Conservation (phyloP, 169 alveolate species). For the Plasmodium adleri region DNA sequence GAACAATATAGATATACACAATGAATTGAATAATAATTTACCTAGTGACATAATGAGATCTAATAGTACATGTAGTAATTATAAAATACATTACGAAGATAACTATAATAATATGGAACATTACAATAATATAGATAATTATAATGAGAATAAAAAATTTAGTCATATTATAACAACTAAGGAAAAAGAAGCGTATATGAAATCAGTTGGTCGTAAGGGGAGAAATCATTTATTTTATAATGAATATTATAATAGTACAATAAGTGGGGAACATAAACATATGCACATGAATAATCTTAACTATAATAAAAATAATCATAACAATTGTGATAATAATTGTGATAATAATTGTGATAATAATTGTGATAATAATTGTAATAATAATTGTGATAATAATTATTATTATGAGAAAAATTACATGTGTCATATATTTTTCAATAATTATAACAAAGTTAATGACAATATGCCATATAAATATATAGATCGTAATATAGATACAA, state of each 20-base stretch:
- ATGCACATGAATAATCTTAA: constrained; percentile 7
- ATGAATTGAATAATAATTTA: too few species aligned
- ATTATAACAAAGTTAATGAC: background rate
- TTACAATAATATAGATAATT: too few species aligned
- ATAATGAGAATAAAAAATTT: too few species aligned
- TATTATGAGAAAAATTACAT: background rate
- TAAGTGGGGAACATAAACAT: background rate
- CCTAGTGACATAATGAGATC: too few species aligned
- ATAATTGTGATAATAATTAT: background rate
- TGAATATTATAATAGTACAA: constrained; percentile 14
- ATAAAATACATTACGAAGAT: too few species aligned
- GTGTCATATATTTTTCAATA: background rate
- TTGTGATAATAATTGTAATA: background rate
- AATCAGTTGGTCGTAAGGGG: background rate
- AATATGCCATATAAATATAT: background rate
- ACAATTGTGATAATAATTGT: background rate
- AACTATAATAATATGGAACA: too few species aligned
- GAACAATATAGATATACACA: too few species aligned
- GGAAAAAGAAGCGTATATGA: background rate
- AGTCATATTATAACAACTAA: background rate
- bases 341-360: background rate
- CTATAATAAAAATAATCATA: background rate
- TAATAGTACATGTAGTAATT: too few species aligned
- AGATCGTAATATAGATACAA: background rate
- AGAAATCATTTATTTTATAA: background rate